Conservation (phyloP, 257 asterid genomes). For the Anisodus tanguticus region DNA sequence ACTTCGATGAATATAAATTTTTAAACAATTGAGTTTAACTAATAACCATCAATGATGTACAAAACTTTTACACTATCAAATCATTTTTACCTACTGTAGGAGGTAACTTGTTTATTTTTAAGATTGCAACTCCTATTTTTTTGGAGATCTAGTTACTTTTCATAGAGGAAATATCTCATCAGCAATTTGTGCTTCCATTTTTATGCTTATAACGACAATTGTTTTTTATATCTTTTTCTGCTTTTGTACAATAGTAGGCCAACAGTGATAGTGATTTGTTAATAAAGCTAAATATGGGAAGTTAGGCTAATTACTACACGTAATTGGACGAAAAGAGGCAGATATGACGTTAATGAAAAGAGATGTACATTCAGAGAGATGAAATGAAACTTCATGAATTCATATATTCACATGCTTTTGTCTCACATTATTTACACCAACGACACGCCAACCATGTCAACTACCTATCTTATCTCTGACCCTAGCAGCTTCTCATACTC, state of each 20-base stretch:
- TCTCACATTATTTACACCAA: slow-evolving; percentile 42
- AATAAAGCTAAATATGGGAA: neutral
- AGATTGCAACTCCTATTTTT: no score
- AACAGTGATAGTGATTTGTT: neutral
- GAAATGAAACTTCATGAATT: slow-evolving; percentile 33
- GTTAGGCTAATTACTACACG: neutral
- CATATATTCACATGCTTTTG: slow-evolving; percentile 53
- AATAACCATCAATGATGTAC: no score
- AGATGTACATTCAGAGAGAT: slow-evolving; percentile 45
- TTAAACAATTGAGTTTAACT: no score
- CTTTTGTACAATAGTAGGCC: neutral
- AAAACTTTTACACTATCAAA: no score
- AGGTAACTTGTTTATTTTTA: neutral
- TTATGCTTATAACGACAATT: slow-evolving; percentile 8
- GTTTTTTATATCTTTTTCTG: no score
- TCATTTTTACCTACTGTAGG: neutral
- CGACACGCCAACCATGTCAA: slow-evolving; percentile 26
- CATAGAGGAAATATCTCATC: neutral
- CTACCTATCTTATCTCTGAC: slow-evolving; percentile 31
- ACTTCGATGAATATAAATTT: no score
- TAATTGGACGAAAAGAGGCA: slow-evolving; percentile 24
- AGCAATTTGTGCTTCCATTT: neutral
- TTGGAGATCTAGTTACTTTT: no score
- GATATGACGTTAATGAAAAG: slow-evolving; percentile 37
- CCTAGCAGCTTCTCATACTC: neutral